Conservation (phyloP, 1,284 basidiomycete species). For the Ustilago loliicola region DNA sequence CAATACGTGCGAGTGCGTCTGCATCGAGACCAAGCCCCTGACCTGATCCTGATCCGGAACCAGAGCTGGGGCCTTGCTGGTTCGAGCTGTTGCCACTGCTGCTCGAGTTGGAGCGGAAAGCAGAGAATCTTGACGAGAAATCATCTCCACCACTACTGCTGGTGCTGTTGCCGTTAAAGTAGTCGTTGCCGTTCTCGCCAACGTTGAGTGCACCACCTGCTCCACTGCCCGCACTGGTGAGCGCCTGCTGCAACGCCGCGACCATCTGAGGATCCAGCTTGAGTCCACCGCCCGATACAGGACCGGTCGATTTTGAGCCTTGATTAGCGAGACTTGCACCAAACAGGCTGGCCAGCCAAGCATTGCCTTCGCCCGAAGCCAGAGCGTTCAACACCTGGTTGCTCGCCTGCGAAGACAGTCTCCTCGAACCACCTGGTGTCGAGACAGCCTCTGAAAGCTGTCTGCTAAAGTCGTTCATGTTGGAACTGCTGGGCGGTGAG, state of each 20-base stretch:
- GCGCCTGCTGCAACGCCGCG: slow-evolving; percentile 56
- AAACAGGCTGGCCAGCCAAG: slow-evolving; percentile 60
- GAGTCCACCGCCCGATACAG: slow-evolving; percentile 44
- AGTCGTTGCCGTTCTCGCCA: slow-evolving; percentile 22
- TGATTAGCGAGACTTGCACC: slow-evolving; percentile 47
- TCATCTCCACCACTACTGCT: slow-evolving; percentile 15
- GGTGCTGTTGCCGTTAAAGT: slow-evolving; percentile 25
- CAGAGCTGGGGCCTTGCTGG: slow-evolving; percentile 4
- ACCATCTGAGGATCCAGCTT: slow-evolving; percentile 64
- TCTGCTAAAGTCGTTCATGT: slow-evolving; percentile 27
- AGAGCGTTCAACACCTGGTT: slow-evolving; percentile 61
- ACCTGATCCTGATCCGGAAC: background rate
- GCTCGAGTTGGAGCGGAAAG: slow-evolving; percentile 14
- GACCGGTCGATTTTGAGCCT: slow-evolving; percentile 38
- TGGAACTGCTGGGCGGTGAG: slow-evolving; percentile 37
- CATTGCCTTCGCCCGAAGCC: slow-evolving; percentile 56
- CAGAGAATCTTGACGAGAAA: slow-evolving; percentile 38
- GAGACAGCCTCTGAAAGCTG: slow-evolving; percentile 44
- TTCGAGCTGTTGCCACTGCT: slow-evolving; percentile 1
- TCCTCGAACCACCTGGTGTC: slow-evolving; percentile 52
- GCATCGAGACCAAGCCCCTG: slow-evolving; percentile 42
- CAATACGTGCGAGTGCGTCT: slow-evolving; percentile 44
- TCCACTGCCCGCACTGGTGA: slow-evolving; percentile 38
- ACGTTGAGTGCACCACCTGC: slow-evolving; percentile 6
- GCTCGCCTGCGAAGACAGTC: slow-evolving; percentile 53